Conservation (phyloP, 148 eudicot species). For the Rhododendron simsii region DNA sequence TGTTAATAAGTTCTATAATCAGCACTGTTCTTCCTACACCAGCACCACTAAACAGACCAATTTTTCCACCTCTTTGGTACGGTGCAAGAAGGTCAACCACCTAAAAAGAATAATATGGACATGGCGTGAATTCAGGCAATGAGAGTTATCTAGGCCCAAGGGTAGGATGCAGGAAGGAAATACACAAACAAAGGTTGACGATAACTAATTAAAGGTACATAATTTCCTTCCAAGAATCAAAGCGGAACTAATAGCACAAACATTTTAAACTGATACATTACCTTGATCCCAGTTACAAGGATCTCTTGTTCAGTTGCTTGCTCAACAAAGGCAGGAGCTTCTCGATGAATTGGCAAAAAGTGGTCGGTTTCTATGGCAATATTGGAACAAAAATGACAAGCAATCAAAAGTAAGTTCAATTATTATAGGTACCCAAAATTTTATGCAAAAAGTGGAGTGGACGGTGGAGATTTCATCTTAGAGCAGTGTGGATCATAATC, state of each 20-base stretch:
- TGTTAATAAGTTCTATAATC: slow-evolving; percentile 83
- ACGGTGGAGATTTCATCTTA: not conserved
- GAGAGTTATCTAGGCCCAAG: not conserved
- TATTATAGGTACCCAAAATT: not conserved
- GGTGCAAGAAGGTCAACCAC: slow-evolving; percentile 92
- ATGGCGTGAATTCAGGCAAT: no score
- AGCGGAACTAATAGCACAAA: not conserved
- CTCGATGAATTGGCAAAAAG: slow-evolving; percentile 84
- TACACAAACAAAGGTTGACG: not conserved
- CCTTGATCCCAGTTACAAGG: slow-evolving; percentile 98
- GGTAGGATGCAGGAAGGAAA: not conserved
- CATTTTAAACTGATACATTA: slow-evolving; percentile 11
- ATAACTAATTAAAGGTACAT: not conserved
- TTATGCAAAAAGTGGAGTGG: not conserved
- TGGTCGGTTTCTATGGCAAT: slow-evolving; percentile 66
- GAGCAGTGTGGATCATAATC: not conserved
- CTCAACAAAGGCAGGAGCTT: slow-evolving; percentile 94
- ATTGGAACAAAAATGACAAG: not conserved
- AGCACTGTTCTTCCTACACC: slow-evolving; percentile 75
- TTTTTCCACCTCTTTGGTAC: slow-evolving; percentile 89
- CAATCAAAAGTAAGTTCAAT: no score
- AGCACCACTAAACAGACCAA: slow-evolving; percentile 78
- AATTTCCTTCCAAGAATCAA: not conserved
- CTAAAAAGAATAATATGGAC: slow-evolving; percentile 18
- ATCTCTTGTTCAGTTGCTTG: slow-evolving; percentile 96